phyloP scores from a whole-genome alignment of 2,329 filamentous ascomycete species.

The Xylaria sp. region DNA sequence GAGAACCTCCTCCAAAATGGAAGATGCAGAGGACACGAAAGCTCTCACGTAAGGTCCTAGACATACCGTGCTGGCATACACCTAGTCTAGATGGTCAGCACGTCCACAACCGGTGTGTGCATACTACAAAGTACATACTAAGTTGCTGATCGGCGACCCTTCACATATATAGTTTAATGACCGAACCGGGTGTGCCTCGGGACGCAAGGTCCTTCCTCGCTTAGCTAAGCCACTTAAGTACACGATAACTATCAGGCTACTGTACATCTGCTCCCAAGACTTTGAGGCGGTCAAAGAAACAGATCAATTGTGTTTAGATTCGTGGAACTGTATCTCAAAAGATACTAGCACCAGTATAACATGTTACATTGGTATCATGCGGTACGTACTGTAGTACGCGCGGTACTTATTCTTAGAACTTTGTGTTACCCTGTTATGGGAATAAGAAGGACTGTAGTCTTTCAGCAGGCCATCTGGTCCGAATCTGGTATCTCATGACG shows the following conservation, averaged over 20 bases:
- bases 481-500: neutral
- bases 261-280: neutral
- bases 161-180: conserved; percentile 8
- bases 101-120: neutral
- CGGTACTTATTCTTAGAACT: neutral
- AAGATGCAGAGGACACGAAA: neutral
- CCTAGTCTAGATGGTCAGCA: neutral
- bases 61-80: neutral
- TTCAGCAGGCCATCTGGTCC: neutral
- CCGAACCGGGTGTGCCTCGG: neutral
- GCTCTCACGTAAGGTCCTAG: neutral
- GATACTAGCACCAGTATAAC: neutral
- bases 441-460: neutral
- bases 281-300: neutral
- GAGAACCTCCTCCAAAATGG: neutral
- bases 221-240: neutral
- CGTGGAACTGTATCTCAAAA: neutral
- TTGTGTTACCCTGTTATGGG: neutral
- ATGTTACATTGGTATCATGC: neutral
- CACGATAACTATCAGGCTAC: neutral
- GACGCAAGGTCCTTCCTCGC: neutral
- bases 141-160: conserved; percentile 14
- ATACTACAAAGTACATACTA: neutral
- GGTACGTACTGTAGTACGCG: neutral
- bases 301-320: neutral